Conservation (phyloP, 306 rosid species). For the Vigna hirtella region DNA sequence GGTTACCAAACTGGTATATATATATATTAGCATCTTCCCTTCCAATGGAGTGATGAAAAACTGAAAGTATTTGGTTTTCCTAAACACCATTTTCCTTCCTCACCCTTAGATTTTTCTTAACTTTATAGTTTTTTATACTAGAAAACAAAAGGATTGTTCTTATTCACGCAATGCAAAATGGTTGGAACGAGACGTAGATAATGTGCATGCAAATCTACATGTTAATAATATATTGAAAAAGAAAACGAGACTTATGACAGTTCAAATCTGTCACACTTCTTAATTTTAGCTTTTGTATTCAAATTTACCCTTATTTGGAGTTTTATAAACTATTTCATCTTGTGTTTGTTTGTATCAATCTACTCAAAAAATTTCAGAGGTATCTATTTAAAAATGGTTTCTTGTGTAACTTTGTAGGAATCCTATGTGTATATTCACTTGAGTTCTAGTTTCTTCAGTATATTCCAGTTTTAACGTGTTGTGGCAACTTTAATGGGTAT, state of each 20-base stretch:
- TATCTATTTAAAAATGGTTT: not conserved
- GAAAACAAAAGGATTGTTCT: constrained; percentile 9
- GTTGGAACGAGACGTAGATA: not conserved
- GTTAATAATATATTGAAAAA: constrained; percentile 18
- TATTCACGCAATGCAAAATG: constrained; percentile 8
- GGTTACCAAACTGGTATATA: not conserved
- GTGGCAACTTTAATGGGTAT: not conserved
- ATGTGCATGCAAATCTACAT: constrained; percentile 20
- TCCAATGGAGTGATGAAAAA: not conserved
- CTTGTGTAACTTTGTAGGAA: not conserved
- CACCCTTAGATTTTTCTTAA: not conserved
- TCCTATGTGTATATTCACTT: not conserved
- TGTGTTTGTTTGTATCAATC: not conserved
- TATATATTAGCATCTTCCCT: too few relatives aligned
- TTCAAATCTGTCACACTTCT: not conserved
- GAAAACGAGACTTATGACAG: not conserved
- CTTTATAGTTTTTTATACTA: constrained; percentile 9
- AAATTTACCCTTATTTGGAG: not conserved
- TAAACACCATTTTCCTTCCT: not conserved
- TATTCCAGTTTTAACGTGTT: constrained; percentile 10
- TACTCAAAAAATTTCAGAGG: not conserved
- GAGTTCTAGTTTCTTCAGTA: not conserved
- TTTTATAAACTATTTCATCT: not conserved
- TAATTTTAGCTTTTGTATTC: not conserved
- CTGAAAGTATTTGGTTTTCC: not conserved